phyloP scores from a whole-genome alignment of 1,139 yeast species.

The Yamadazyma dushanensis region DNA sequence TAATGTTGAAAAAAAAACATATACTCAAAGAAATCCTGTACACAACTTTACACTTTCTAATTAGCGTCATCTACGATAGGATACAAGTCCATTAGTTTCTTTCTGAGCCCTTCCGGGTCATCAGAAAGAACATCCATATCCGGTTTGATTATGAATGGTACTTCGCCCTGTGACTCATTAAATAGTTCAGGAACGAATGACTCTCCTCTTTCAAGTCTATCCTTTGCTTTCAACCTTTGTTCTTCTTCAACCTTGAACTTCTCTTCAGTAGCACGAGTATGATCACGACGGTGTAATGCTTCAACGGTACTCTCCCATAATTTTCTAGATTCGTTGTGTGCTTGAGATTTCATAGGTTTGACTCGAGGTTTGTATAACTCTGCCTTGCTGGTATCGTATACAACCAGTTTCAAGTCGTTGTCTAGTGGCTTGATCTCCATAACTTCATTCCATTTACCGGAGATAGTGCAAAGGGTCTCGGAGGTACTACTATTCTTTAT shows the following conservation, averaged over 20 bases:
- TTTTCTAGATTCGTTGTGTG: slow-evolving; percentile 74
- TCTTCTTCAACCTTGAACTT: slow-evolving; percentile 81
- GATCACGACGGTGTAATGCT: slow-evolving; percentile 77
- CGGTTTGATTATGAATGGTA: slow-evolving; percentile 12
- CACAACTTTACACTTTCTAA: background rate
- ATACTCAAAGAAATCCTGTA: background rate
- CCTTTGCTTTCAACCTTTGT: slow-evolving; percentile 73
- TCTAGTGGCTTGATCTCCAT: slow-evolving; percentile 62
- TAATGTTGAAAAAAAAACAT: slow-evolving; percentile 4
- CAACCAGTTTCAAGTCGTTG: slow-evolving; percentile 49
- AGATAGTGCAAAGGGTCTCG: slow-evolving; percentile 60
- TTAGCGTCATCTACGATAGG: slow-evolving; percentile 4
- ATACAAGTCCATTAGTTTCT: slow-evolving; percentile 18
- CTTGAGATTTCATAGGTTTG: slow-evolving; percentile 77
- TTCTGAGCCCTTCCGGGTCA: slow-evolving; percentile 1
- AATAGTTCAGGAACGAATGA: slow-evolving; percentile 82
- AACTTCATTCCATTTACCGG: slow-evolving; percentile 93
- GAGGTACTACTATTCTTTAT: slow-evolving; percentile 55
- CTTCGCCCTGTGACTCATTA: too few species aligned
- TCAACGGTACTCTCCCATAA: slow-evolving; percentile 81
- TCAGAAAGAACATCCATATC: too few species aligned
- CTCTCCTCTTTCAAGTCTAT: slow-evolving; percentile 73
- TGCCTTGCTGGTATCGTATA: slow-evolving; percentile 65
- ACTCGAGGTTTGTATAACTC: slow-evolving; percentile 61
- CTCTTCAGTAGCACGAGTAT: slow-evolving; percentile 80